Base-by-base conservation (phyloP, 2,329 filamentous ascomycete species). In the Alternaria burnsii region DNA sequence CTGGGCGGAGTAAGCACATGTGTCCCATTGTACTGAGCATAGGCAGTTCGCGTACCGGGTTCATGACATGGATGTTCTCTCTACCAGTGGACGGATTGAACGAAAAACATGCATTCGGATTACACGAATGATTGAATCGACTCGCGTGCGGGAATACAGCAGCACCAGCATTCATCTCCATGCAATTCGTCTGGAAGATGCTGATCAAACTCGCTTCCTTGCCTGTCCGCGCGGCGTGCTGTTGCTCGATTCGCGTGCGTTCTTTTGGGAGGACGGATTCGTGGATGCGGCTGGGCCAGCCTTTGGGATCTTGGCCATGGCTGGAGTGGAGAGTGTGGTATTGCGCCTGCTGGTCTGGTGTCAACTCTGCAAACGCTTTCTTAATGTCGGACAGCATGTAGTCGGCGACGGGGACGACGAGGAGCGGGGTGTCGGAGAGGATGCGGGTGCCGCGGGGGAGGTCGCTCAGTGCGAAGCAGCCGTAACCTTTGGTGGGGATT, bases 131-230 rank as follows among this genome's bases (percentile, higher is more conserved):
- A 55, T 81, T 82, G 72, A 81, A 76, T 30, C 79, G 77, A 5
- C 78, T 69, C 16, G 78, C 71, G 30, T 73, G 58, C 8, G 72
- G 70, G 43, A 79, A 81, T 14, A 82, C 68, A 6, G 71, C 77
- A 0, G 76, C 74, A 2, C 74, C 74, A 2, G 61, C 48, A 7
- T 62, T 66, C 58, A 73, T 72, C 51, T 77, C 74, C 74, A 79
- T 81, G 55, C 76, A 79, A 64, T 82, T 81, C 34, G 74, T 81
- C 61, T 79, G 78, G 63, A 82, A 81, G 53, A 81, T 77, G 66
- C 71, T 71, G 60, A 70, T 59, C 36, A 70, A 55, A 22, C 68
- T 73, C 11, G 67, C 50, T 20, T 61, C 54, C 18, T 60, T 65
- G 30, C 50, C 68, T 26, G 61, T 70, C 20, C 74, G 70, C 30